phyloP scores from a whole-genome alignment of 257 asterid genomes.

The Scutellaria minor region DNA sequence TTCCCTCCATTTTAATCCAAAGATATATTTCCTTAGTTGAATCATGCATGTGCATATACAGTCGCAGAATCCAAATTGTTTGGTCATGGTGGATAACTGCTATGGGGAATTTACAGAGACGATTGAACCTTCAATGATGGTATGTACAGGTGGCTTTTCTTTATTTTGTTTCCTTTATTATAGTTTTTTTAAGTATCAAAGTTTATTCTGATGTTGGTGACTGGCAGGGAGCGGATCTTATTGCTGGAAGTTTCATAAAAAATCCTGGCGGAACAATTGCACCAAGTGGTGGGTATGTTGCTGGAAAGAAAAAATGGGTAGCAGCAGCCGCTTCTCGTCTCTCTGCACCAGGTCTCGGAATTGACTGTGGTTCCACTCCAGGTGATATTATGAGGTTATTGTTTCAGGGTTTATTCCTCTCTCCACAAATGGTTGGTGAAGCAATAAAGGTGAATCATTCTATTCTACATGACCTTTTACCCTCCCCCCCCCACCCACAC shows the following conservation, averaged over 20 bases:
- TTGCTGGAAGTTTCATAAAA: constrained; percentile 92
- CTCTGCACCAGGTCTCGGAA: constrained; percentile 98
- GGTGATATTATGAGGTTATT: constrained; percentile 81
- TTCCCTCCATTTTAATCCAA: not conserved
- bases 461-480: constrained; percentile 14
- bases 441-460: constrained; percentile 72
- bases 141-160: constrained; percentile 39
- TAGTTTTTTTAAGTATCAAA: constrained; percentile 25
- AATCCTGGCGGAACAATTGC: constrained; percentile 97
- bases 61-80: constrained; percentile 82
- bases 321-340: constrained; percentile 97
- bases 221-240: constrained; percentile 86
- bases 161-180: constrained; percentile 26
- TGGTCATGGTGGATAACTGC: constrained; percentile 97
- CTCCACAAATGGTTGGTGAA: constrained; percentile 99
- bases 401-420: constrained; percentile 90
- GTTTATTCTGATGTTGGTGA: constrained; percentile 25
- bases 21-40: constrained; percentile 14
- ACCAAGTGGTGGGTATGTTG: constrained; percentile 97
- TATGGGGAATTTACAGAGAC: constrained; percentile 90
- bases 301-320: constrained; percentile 86
- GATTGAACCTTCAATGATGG: constrained; percentile 92
- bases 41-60: constrained; percentile 40
- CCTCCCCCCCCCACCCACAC: not conserved
- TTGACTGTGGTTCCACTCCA: constrained; percentile 90